Evolutionary conservation across 2,329 filamentous ascomycete genomes (phyloP).

Genomic region (Colletotrichum sp.): DNA sequence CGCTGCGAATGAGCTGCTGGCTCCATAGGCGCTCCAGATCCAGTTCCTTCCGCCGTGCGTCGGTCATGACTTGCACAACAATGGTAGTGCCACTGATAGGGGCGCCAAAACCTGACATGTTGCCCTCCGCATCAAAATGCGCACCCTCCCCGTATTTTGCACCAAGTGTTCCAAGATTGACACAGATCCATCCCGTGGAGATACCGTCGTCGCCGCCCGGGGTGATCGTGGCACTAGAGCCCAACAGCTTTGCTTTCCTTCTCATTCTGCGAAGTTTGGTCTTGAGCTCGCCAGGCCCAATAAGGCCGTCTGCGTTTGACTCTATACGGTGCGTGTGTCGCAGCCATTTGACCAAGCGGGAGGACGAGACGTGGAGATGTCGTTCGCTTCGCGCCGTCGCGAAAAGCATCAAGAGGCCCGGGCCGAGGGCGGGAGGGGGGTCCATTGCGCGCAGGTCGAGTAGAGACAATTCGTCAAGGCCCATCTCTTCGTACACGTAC

Average conservation of each 20-base stretch:
- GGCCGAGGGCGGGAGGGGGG: conserved; percentile 84
- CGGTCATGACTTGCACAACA: conserved; percentile 64
- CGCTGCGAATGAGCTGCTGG: conserved; percentile 40
- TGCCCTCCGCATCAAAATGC: conserved; percentile 52
- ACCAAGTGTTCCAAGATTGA: conserved; percentile 79
- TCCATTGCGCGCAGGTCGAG: conserved; percentile 86
- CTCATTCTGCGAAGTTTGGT: conserved; percentile 82
- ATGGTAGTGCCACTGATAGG: conserved; percentile 54
- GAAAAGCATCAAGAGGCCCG: conserved; percentile 90
- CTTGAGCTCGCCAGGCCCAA: conserved; percentile 91
- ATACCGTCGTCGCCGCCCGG: conserved; percentile 81
- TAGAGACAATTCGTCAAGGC: conserved; percentile 80
- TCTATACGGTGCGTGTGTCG: conserved; percentile 73
- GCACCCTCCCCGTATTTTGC: conserved; percentile 52
- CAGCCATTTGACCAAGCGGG: conserved; percentile 88
- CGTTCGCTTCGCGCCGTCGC: conserved; percentile 91
- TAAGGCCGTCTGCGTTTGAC: conserved; percentile 83
- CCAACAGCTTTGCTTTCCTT: conserved; percentile 81
- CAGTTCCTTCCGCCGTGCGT: conserved; percentile 55
- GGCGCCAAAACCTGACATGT: conserved; percentile 79
- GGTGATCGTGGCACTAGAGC: conserved; percentile 69
- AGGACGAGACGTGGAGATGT: conserved; percentile 89
- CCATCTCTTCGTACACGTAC: conserved; percentile 83
- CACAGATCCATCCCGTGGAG: conserved; percentile 93
- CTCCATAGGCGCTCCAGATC: conserved; percentile 60